A percentile compares a stretch with the other conserved stretches of the same genome.
These are phyloP conservation scores for Debaryomyces udenii DNA, from an alignment of 1,139 yeast genomes.

Conservation along the genomic window DNA sequence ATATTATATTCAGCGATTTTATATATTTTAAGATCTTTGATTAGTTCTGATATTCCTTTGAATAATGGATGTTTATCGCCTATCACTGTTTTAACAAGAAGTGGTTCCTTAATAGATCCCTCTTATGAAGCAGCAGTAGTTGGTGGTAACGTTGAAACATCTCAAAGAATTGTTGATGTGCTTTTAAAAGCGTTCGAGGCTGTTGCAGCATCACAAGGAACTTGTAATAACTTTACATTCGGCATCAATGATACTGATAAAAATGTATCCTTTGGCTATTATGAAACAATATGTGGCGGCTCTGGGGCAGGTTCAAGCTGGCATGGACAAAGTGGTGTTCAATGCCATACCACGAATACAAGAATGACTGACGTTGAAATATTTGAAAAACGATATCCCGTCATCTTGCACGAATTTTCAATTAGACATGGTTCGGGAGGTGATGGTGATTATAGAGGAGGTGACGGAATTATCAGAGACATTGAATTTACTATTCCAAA, in stretches of 20 bases:
- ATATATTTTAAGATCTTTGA: conserved; percentile 43
- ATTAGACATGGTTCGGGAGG: conserved; percentile 41
- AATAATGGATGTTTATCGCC: conserved; percentile 45
- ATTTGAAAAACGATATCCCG: conserved; percentile 41
- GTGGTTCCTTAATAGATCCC: conserved; percentile 58
- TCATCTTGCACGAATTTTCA: conserved; percentile 31
- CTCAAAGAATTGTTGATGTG: conserved; percentile 44
- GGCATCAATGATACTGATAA: conserved; percentile 44
- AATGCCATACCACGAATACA: conserved; percentile 50
- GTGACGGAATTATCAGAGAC: conserved; percentile 31
- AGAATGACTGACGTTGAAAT: conserved; percentile 46
- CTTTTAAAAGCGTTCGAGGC: conserved; percentile 38
- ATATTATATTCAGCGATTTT: conserved; percentile 42
- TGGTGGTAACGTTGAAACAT: conserved; percentile 48
- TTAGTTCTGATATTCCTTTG: conserved; percentile 43
- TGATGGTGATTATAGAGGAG: conserved; percentile 39
- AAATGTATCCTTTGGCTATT: conserved; percentile 60
- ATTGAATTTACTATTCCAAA: conserved; percentile 20
- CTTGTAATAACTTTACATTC: conserved; percentile 60
- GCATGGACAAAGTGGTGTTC: conserved; percentile 46
- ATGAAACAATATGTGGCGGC: conserved; percentile 75
- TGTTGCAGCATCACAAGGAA: conserved; percentile 55
- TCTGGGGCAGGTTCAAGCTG: conserved; percentile 61
- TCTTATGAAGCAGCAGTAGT: conserved; percentile 80
- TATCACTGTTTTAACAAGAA: conserved; percentile 33